These are phyloP conservation scores for Peronosclerospora sorghi DNA, from an alignment of 352 stramenopile genomes.

Conservation along the genomic window DNA sequence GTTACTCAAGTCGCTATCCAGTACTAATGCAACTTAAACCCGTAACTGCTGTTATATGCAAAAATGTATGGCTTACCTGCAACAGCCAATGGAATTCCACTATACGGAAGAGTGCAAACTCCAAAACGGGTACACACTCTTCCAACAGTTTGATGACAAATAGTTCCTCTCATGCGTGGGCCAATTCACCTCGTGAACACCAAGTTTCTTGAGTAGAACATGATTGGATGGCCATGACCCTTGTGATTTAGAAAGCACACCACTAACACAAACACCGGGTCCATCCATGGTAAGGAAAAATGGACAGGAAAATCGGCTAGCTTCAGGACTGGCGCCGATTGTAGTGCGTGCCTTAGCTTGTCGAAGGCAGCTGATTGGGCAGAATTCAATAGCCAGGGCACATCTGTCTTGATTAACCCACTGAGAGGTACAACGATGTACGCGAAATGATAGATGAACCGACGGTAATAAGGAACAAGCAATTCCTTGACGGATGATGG, in stretches of 20 bases:
- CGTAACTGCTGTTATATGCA: too few species aligned
- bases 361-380: conserved; percentile 7
- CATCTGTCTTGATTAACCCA: conserved; percentile 9
- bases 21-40: too few species aligned
- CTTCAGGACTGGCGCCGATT: not conserved
- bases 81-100: too few species aligned
- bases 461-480: conserved; percentile 17
- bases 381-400: conserved; percentile 5
- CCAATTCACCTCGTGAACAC: not conserved
- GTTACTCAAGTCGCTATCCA: too few species aligned
- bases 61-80: too few species aligned
- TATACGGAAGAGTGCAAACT: too few species aligned
- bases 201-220: conserved; percentile 11
- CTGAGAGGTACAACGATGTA: conserved; percentile 8
- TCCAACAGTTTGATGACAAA: not conserved
- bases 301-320: conserved; percentile 9
- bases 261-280: not conserved
- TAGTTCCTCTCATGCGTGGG: not conserved
- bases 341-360: conserved; percentile 10
- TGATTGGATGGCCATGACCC: conserved; percentile 14
- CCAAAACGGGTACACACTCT: too few species aligned
- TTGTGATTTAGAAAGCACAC: too few species aligned
- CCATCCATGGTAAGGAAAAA: conserved; percentile 13
- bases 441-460: conserved; percentile 19
- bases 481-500: not conserved